Percentiles rank a stretch among this genome's conserved stretches.
These are phyloP conservation scores for Pseudocohnilembus persalinus DNA, from an alignment of 169 alveolate species.

Conservation along the genomic window DNA sequence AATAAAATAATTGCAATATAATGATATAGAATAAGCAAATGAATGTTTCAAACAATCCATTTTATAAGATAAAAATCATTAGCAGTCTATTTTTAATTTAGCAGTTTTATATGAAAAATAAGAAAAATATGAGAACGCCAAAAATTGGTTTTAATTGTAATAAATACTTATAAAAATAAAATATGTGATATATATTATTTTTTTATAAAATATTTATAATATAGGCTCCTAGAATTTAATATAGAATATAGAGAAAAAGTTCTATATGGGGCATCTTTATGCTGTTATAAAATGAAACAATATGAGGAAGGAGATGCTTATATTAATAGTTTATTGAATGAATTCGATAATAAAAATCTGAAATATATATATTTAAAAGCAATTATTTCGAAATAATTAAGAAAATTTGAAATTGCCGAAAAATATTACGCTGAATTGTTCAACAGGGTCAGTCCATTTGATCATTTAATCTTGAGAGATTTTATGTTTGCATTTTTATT, in stretches of 20 bases:
- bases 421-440: not conserved
- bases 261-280: not conserved
- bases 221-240: not conserved
- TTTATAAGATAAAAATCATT: not conserved
- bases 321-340: too few relatives aligned
- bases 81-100: not conserved
- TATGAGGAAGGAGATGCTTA: not conserved
- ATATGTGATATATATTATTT: not conserved
- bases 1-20: too few relatives aligned
- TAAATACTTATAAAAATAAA: too few relatives aligned
- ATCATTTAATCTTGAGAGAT: not conserved
- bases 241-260: not conserved
- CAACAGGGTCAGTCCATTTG: not conserved
- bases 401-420: not conserved
- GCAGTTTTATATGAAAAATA: not conserved
- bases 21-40: not conserved
- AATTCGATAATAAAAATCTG: too few relatives aligned
- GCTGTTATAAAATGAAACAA: not conserved
- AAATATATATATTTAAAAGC: not conserved
- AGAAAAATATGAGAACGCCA: not conserved
- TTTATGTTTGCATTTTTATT: not conserved
- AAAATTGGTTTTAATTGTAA: not conserved
- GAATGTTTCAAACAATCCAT: not conserved
- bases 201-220: too few relatives aligned
- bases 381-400: too few relatives aligned